Evolutionary conservation across 305 asterid genomes (phyloP), one percentile per base, ranked within the genome.

Genomic region (Rubia occidens): DNA sequence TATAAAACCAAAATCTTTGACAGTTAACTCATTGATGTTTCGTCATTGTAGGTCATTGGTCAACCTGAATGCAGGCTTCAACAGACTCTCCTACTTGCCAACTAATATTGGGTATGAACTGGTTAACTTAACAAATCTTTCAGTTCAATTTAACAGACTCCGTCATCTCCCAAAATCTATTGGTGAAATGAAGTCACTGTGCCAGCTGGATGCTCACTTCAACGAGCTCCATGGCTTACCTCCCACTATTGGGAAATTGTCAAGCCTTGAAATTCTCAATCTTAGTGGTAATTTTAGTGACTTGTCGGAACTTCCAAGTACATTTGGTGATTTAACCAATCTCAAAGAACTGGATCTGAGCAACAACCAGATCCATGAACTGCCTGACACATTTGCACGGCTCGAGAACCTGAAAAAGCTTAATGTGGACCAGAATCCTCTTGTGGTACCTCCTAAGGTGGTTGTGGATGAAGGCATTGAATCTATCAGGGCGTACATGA

Each of bases 281-380:
- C 82, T 94, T 7, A 81, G 96, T 74, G 84, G 92, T 82, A 94
- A 94, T 79, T 94, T 94, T 84, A 94, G 80, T 53, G 99, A 94
- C 79, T 78, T 94, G 39, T 80, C 85, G 24, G 93, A 85, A 72
- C 95, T 94, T 32, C 99, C 99, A 13, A 86, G 80, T 21, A 83
- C 96, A 40, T 77, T 94, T 44, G 81, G 95, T 21, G 96, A 88
- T 80, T 85, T 94, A 49, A 76, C 59, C 72, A 89, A 72, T 81
- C 88, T 94, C 49, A 89, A 82, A 76, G 99, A 94, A 71, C 95
- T 94, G 29, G 91, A 94, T 80, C 71, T 91, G 81, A 89, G 99
- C 82, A 91, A 94, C 85, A 91, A 94, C 78, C 99, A 94, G 90
- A 85, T 94, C 70, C 96, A 75, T 43, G 85, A 86, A 53, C 69